Percentiles rank a stretch among this genome's conserved stretches.
phyloP scores from a whole-genome alignment of 495 filamentous ascomycete species.

The Baudoinia panamericana region DNA sequence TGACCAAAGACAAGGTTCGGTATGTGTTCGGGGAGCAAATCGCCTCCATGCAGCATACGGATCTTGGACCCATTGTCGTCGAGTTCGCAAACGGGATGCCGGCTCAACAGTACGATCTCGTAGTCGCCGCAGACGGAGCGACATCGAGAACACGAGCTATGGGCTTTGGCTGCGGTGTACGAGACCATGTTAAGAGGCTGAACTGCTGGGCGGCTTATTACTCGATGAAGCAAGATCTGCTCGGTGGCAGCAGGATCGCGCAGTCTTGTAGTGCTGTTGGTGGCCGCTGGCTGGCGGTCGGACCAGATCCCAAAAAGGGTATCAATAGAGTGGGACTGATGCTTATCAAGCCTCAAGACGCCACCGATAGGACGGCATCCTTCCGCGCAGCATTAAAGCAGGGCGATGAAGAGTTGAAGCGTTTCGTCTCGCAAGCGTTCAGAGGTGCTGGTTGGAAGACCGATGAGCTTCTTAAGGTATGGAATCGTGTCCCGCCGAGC shows the following conservation, averaged over 20 bases:
- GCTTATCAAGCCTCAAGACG: conserved; percentile 24
- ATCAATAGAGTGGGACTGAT: conserved; percentile 27
- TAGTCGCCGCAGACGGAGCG: conserved; percentile 38
- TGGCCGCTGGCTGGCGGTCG: conserved; percentile 30
- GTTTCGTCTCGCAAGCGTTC: conserved; percentile 29
- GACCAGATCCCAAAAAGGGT: conserved; percentile 27
- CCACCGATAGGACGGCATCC: conserved; percentile 20
- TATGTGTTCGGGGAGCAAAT: neutral
- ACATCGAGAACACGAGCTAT: conserved; percentile 38
- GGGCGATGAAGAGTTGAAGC: conserved; percentile 33
- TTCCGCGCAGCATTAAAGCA: conserved; percentile 31
- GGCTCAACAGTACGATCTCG: conserved; percentile 32
- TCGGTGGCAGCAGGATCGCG: conserved; percentile 28
- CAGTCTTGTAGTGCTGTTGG: conserved; percentile 28
- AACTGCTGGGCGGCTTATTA: conserved; percentile 35
- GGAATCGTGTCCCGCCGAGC: too few species aligned
- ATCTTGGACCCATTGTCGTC: neutral
- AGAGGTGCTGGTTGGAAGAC: conserved; percentile 34
- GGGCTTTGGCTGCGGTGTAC: conserved; percentile 31
- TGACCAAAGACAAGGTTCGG: conserved; percentile 24
- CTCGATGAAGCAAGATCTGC: conserved; percentile 29
- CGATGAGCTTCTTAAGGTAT: conserved; percentile 26
- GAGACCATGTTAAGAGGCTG: conserved; percentile 28
- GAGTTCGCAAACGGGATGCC: neutral
- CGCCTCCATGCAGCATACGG: neutral